Conservation (phyloP, 139 green algal genomes). For the Chlorella sp. region DNA sequence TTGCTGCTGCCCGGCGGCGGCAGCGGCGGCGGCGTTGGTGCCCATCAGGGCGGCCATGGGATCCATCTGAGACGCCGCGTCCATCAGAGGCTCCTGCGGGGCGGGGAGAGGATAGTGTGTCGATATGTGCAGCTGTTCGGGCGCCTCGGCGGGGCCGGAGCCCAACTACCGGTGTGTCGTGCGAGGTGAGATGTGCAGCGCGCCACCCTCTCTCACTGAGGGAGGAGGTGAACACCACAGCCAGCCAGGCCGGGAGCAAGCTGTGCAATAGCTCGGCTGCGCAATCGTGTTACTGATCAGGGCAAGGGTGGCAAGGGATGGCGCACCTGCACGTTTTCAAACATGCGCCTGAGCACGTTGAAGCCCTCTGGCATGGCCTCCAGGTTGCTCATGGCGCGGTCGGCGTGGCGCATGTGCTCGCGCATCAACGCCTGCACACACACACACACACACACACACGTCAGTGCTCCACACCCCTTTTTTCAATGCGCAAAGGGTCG, state of each 20-base stretch:
- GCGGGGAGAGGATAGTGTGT: too few species aligned
- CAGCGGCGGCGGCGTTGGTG: background rate
- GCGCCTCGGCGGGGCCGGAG: too few species aligned
- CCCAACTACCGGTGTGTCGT: too few species aligned
- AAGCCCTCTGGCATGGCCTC: slow-evolving; percentile 93
- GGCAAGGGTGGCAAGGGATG: background rate
- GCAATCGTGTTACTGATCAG: background rate
- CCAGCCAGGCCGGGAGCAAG: too few species aligned
- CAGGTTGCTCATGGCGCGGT: slow-evolving; percentile 89
- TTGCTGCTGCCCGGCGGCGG: background rate
- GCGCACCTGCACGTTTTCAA: slow-evolving; percentile 76
- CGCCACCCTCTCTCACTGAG: too few species aligned
- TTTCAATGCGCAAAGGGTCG: background rate
- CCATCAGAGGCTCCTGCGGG: slow-evolving; percentile 64
- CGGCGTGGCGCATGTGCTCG: slow-evolving; percentile 87
- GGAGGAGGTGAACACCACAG: too few species aligned
- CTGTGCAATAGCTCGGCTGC: background rate
- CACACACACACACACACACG: background rate
- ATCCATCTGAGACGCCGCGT: slow-evolving; percentile 40
- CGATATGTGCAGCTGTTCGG: too few species aligned
- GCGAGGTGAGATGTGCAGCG: too few species aligned
- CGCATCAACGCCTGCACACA: slow-evolving; percentile 69
- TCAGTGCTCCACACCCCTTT: background rate
- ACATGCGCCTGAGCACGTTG: slow-evolving; percentile 88
- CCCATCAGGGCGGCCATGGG: background rate